Evolutionary conservation across 179 eudicot species (phyloP).

Genomic region (Beta lomatogona): DNA sequence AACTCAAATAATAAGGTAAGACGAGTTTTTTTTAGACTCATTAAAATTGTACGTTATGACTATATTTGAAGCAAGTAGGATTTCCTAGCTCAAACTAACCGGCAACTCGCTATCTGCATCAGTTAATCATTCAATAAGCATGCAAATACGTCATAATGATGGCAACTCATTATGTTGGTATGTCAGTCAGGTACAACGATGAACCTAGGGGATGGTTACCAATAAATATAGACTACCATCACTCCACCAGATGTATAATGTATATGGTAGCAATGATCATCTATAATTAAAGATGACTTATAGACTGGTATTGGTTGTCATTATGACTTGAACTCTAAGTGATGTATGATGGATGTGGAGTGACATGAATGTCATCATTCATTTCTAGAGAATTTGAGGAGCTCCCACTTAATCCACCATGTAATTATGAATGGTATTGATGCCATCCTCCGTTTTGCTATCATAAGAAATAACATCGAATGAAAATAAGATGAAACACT

Average conservation of each 20-base stretch:
- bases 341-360: too few species aligned
- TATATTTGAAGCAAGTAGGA: too few species aligned
- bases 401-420: neutral
- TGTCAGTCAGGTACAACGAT: neutral
- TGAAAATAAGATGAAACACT: too few species aligned
- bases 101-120: too few species aligned
- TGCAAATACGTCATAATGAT: conserved; percentile 7
- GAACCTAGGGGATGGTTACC: neutral
- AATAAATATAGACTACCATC: neutral
- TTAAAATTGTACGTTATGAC: too few species aligned
- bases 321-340: conserved; percentile 2
- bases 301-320: neutral
- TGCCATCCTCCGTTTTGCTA: too few species aligned
- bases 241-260: neutral
- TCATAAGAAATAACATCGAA: too few species aligned
- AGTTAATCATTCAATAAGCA: neutral
- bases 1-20: too few species aligned
- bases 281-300: neutral
- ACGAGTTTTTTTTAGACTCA: too few species aligned
- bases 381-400: neutral
- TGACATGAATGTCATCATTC: neutral
- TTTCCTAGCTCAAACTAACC: too few species aligned
- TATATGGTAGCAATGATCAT: neutral
- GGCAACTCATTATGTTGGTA: neutral
- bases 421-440: too few species aligned